Percentiles rank a stretch among this genome's conserved stretches.
Evolutionary conservation across 208 protist species (phyloP).

Genomic region (Borovskyia barvae): DNA sequence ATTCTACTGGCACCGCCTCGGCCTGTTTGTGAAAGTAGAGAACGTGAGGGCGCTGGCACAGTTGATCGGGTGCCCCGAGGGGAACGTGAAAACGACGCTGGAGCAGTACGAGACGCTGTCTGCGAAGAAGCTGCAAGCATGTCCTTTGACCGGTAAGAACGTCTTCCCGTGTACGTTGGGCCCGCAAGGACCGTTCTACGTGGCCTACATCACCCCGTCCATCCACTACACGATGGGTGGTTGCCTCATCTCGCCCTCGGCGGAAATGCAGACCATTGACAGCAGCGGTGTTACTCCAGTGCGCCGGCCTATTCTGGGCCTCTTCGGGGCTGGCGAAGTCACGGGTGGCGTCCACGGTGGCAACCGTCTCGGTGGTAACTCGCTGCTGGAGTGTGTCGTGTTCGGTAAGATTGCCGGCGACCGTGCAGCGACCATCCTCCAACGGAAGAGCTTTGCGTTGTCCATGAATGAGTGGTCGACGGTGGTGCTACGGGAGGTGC

Average conservation of each 20-base stretch:
- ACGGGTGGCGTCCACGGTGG: slow-evolving; percentile 96
- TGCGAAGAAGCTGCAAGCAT: slow-evolving; percentile 29
- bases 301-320: slow-evolving; percentile 74
- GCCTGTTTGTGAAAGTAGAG: slow-evolving; percentile 63
- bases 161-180: slow-evolving; percentile 76
- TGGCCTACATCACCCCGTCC: slow-evolving; percentile 90
- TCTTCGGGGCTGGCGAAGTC: slow-evolving; percentile 96
- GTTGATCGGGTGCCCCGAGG: slow-evolving; percentile 63
- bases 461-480: slow-evolving; percentile 37
- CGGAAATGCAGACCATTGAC: slow-evolving; percentile 70
- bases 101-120: slow-evolving; percentile 51
- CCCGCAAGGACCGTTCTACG: slow-evolving; percentile 68
- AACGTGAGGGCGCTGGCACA: slow-evolving; percentile 56
- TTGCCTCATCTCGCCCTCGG: slow-evolving; percentile 83
- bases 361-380: slow-evolving; percentile 97
- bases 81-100: slow-evolving; percentile 42
- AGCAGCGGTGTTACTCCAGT: slow-evolving; percentile 17
- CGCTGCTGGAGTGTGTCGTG: slow-evolving; percentile 88
- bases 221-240: slow-evolving; percentile 98
- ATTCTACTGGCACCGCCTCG: slow-evolving; percentile 84
- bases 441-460: slow-evolving; percentile 47
- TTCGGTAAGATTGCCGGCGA: slow-evolving; percentile 76
- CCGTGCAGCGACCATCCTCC: slow-evolving; percentile 60
- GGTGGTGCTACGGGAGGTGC: slow-evolving; percentile 49
- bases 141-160: slow-evolving; percentile 72